Evolutionary conservation across 2,329 filamentous ascomycete genomes (phyloP).

Genomic region (Apiospora phragmitis): DNA sequence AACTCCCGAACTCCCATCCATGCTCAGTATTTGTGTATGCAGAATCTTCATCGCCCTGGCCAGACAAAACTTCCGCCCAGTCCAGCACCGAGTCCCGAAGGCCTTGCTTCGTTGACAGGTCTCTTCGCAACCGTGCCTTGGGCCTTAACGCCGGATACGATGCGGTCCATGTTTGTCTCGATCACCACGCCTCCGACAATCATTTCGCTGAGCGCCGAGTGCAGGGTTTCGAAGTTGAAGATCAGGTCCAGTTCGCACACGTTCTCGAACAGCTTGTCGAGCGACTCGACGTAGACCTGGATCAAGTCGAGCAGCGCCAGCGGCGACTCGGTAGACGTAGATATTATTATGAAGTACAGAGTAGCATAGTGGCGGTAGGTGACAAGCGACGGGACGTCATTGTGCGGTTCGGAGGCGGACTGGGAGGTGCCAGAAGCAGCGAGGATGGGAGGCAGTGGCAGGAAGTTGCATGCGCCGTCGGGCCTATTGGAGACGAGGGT

Average conservation of each 20-base stretch:
- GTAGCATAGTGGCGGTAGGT: slow-evolving; percentile 99
- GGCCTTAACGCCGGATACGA: slow-evolving; percentile 79
- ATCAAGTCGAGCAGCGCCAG: slow-evolving; percentile 95
- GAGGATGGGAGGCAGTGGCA: slow-evolving; percentile 72
- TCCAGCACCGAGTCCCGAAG: slow-evolving; percentile 47
- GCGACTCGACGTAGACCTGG: slow-evolving; percentile 94
- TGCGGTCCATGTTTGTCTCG: slow-evolving; percentile 85
- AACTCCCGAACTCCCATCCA: slow-evolving; percentile 10
- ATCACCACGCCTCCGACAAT: slow-evolving; percentile 93
- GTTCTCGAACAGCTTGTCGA: slow-evolving; percentile 95
- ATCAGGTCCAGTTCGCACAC: slow-evolving; percentile 98
- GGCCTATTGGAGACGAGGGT: slow-evolving; percentile 90
- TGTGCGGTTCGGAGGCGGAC: slow-evolving; percentile 68
- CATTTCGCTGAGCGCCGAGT: slow-evolving; percentile 90
- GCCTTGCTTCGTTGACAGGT: slow-evolving; percentile 69
- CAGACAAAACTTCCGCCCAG: slow-evolving; percentile 60
- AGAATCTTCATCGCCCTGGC: slow-evolving; percentile 31
- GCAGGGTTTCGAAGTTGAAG: slow-evolving; percentile 97
- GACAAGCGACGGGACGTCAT: slow-evolving; percentile 90
- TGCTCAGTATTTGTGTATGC: background rate
- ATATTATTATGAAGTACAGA: slow-evolving; percentile 97
- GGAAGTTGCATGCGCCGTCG: slow-evolving; percentile 93
- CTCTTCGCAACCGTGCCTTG: slow-evolving; percentile 78
- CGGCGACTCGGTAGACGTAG: slow-evolving; percentile 92
- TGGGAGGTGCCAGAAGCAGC: slow-evolving; percentile 62